These are phyloP conservation scores for Sphagnum fallax DNA, from an alignment of 228 moss, liverwort and hornwort species.

Conservation along the genomic window DNA sequence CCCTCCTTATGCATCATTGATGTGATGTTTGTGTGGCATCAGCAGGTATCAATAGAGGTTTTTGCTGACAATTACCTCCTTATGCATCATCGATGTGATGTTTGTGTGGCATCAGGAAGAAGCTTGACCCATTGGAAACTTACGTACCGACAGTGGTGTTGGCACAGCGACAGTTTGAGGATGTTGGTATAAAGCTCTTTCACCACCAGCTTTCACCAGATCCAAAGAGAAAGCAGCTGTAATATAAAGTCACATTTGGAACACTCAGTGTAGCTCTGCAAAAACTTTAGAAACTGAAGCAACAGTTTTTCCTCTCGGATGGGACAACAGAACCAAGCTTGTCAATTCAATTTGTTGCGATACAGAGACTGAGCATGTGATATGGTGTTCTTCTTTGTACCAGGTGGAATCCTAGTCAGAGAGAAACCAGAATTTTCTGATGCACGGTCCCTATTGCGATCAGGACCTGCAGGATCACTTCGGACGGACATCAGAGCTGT, in stretches of 20 bases:
- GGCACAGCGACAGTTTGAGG: slow-evolving; percentile 84
- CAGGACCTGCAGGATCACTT: slow-evolving; percentile 92
- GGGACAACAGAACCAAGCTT: too few species aligned
- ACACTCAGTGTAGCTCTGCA: background rate
- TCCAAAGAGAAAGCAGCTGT: background rate
- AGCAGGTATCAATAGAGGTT: too few species aligned
- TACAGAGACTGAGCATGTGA: too few species aligned
- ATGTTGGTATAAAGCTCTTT: slow-evolving; percentile 55
- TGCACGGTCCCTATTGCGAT: slow-evolving; percentile 75
- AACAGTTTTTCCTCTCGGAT: background rate
- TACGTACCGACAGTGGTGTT: slow-evolving; percentile 84
- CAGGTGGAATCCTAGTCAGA: slow-evolving; percentile 70
- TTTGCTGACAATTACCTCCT: background rate
- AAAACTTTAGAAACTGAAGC: background rate
- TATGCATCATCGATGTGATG: slow-evolving; percentile 7
- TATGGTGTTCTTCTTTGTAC: background rate
- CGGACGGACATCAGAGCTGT: slow-evolving; percentile 92
- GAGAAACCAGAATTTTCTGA: slow-evolving; percentile 67
- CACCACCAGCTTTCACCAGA: background rate
- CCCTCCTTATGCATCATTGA: too few species aligned
- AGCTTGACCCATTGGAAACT: slow-evolving; percentile 91
- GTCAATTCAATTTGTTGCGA: too few species aligned
- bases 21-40: background rate
- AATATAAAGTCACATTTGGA: background rate
- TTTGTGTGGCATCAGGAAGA: slow-evolving; percentile 55